Evolutionary conservation across 2,329 filamentous ascomycete genomes (phyloP).

Genomic region (Venturia aucupariae): DNA sequence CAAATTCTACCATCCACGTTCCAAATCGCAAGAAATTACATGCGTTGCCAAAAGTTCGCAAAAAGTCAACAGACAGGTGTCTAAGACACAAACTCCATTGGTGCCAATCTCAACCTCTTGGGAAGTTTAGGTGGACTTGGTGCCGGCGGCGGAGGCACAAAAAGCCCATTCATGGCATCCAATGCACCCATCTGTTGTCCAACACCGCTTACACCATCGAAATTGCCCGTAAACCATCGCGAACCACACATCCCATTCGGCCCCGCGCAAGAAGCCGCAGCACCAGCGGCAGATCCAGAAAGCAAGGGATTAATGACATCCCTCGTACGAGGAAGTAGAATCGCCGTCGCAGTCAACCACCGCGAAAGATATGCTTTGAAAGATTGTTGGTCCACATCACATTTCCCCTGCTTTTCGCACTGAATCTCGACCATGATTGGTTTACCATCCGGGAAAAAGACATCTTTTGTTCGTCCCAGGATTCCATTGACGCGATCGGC

Average conservation of each 20-base stretch:
- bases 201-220: constrained; percentile 33
- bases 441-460: constrained; percentile 44
- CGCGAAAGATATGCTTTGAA: constrained; percentile 70
- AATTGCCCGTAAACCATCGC: constrained; percentile 36
- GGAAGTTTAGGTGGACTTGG: neutral
- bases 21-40: neutral
- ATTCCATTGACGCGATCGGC: constrained; percentile 48
- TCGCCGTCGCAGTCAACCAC: constrained; percentile 44
- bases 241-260: constrained; percentile 35
- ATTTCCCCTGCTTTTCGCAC: constrained; percentile 53
- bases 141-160: constrained; percentile 19
- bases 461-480: constrained; percentile 39
- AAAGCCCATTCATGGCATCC: constrained; percentile 36
- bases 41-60: no score
- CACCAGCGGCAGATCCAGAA: constrained; percentile 32
- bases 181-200: constrained; percentile 38
- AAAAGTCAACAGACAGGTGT: neutral
- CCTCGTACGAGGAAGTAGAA: constrained; percentile 34
- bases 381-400: constrained; percentile 61
- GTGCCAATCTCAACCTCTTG: neutral
- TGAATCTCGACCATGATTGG: constrained; percentile 55
- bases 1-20: neutral
- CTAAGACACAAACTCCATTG: neutral
- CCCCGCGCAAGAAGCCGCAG: constrained; percentile 35
- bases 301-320: constrained; percentile 31